Percentiles rank a stretch among this genome's conserved stretches.
Conservation (phyloP, 139 green algal genomes). For the Deuterostichococcus epilithicus region DNA sequence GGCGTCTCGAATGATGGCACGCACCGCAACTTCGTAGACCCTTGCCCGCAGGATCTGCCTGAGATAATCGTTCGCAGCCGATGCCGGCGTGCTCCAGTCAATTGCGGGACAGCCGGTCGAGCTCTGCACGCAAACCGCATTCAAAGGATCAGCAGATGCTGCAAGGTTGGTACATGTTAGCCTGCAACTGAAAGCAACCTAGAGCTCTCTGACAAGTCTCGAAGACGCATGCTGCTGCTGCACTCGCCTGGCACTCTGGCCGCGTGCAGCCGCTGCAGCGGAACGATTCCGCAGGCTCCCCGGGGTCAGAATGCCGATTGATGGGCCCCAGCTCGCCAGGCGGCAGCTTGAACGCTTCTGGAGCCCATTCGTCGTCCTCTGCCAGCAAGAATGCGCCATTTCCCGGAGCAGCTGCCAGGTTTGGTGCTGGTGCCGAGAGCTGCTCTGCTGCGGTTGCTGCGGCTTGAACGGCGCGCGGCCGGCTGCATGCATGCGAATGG, state of each 20-base stretch:
- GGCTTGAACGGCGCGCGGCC: too few relatives aligned
- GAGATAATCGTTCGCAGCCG: constrained; percentile 71
- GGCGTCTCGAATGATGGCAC: background rate
- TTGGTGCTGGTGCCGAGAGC: background rate
- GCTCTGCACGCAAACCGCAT: constrained; percentile 26
- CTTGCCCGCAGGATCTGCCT: constrained; percentile 81
- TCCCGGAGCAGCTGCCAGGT: background rate
- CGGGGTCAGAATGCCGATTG: background rate
- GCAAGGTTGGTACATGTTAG: background rate
- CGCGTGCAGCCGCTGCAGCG: constrained; percentile 67
- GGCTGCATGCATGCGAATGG: too few relatives aligned
- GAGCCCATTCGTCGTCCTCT: background rate
- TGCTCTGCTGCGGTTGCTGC: background rate
- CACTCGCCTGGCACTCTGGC: constrained; percentile 61
- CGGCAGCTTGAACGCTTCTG: background rate
- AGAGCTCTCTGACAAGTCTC: background rate
- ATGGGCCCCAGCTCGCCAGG: background rate
- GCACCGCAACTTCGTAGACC: constrained; percentile 95
- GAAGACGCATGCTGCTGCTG: background rate
- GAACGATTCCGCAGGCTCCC: constrained; percentile 50
- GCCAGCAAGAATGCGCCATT: background rate
- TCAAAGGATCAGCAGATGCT: background rate
- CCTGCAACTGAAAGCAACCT: background rate
- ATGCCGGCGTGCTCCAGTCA: constrained; percentile 42
- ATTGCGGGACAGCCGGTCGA: constrained; percentile 52